A percentile compares a stretch with the other conserved stretches of the same genome.
These are phyloP conservation scores for Ophiostoma quercus DNA, from an alignment of 2,329 filamentous ascomycete genomes.

Conservation along the genomic window DNA sequence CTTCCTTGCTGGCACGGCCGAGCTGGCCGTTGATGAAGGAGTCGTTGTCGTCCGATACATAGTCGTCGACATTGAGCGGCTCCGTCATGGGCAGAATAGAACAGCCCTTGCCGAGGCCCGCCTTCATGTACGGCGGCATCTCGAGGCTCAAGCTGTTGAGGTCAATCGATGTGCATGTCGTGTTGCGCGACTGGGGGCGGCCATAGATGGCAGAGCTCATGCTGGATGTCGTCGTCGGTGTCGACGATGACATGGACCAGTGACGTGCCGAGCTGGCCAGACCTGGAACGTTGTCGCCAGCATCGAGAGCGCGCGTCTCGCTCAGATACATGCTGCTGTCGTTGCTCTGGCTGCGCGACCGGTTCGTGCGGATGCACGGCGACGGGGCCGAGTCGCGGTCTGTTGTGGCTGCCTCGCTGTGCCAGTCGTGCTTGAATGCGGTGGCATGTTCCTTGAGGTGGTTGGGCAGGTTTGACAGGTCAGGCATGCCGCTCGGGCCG, in stretches of 20 bases:
- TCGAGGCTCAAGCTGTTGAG: neutral
- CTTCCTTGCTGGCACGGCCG: conserved; percentile 34
- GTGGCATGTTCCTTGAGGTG: conserved; percentile 19
- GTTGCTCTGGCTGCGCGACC: conserved; percentile 20
- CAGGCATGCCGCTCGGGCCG: conserved; percentile 15
- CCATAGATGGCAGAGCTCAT: conserved; percentile 19
- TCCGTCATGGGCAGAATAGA: neutral
- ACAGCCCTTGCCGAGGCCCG: neutral
- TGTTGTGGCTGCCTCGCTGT: neutral
- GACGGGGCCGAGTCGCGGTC: conserved; percentile 26
- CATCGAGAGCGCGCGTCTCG: neutral
- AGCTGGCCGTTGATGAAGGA: conserved; percentile 30
- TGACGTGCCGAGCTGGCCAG: conserved; percentile 22
- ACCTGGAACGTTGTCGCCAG: conserved; percentile 9
- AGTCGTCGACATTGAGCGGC: conserved; percentile 39
- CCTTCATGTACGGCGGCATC: neutral
- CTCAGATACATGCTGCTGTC: conserved; percentile 6
- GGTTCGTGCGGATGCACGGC: conserved; percentile 27
- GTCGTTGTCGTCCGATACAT: conserved; percentile 38
- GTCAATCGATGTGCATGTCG: conserved; percentile 28
- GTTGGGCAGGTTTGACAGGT: conserved; percentile 19
- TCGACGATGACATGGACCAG: conserved; percentile 25
- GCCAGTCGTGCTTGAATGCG: conserved; percentile 20
- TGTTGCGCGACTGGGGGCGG: conserved; percentile 25
- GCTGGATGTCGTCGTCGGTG: conserved; percentile 25